phyloP scores from a whole-genome alignment of 2,329 filamentous ascomycete species.

The Ophiocordyceps camponoti-saundersi region DNA sequence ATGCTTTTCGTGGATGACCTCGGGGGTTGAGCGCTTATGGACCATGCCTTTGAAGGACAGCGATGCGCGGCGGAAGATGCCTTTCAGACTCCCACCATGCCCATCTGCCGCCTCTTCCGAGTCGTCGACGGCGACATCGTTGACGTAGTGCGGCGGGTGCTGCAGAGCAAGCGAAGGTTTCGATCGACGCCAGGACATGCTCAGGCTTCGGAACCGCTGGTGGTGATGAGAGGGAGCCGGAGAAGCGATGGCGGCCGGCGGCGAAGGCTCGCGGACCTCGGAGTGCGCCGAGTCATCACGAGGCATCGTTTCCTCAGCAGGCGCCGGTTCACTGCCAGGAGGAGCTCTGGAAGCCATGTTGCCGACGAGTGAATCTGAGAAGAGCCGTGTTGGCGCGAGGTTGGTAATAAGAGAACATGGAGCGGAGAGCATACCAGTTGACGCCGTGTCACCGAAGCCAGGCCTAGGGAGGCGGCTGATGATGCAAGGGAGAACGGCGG shows the following conservation, averaged over 20 bases:
- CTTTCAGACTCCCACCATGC: constrained; percentile 23
- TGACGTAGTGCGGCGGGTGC: constrained; percentile 12
- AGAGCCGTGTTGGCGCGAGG: not conserved
- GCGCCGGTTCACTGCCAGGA: constrained; percentile 23
- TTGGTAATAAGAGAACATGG: not conserved
- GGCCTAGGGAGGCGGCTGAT: not conserved
- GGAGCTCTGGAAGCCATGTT: constrained; percentile 20
- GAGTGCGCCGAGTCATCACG: constrained; percentile 20
- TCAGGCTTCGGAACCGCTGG: constrained; percentile 29
- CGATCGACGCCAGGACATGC: constrained; percentile 30
- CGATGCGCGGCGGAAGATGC: constrained; percentile 37
- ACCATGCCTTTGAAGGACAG: constrained; percentile 35
- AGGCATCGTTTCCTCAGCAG: constrained; percentile 21
- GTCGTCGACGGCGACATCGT: constrained; percentile 17
- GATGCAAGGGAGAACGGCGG: not conserved
- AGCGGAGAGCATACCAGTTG: not conserved
- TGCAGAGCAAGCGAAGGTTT: constrained; percentile 23
- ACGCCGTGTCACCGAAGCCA: not conserved
- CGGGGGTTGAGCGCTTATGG: constrained; percentile 23
- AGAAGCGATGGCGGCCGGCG: constrained; percentile 2
- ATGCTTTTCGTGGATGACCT: constrained; percentile 12
- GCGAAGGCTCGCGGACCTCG: not conserved
- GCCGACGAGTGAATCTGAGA: not conserved
- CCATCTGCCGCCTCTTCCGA: constrained; percentile 13
- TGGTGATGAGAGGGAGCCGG: constrained; percentile 13